A percentile compares a stretch with the other conserved stretches of the same genome.
Conservation (phyloP, 2,329 filamentous ascomycete genomes). For the Pseudocercospora eumusae region DNA sequence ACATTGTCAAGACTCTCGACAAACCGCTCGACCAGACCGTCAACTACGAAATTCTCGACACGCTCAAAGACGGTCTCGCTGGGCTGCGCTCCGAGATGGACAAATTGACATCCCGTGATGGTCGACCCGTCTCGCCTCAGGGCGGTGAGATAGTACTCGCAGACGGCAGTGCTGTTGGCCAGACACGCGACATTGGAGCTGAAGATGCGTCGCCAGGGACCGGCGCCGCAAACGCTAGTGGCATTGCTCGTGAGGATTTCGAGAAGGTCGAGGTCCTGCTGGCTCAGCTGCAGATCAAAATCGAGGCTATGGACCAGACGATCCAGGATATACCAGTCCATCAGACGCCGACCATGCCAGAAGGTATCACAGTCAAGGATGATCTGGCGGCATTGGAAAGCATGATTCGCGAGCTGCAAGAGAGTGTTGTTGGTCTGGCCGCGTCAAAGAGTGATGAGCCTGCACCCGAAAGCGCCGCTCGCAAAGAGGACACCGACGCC, state of each 20-base stretch:
- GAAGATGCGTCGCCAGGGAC: conserved; percentile 38
- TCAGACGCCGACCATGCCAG: conserved; percentile 40
- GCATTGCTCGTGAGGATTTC: conserved; percentile 69
- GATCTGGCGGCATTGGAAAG: conserved; percentile 55
- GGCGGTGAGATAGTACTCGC: conserved; percentile 61
- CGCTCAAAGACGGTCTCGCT: conserved; percentile 78
- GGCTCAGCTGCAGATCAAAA: conserved; percentile 77
- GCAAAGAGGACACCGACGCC: conserved; percentile 82
- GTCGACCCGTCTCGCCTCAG: conserved; percentile 45
- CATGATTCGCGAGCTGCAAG: conserved; percentile 59
- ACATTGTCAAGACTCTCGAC: conserved; percentile 72
- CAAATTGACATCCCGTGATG: conserved; percentile 63
- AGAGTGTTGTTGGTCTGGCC: conserved; percentile 57
- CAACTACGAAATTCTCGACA: conserved; percentile 86
- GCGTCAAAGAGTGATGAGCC: conserved; percentile 40
- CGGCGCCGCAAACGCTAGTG: conserved; percentile 33
- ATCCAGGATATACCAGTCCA: conserved; percentile 50
- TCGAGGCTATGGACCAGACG: conserved; percentile 70
- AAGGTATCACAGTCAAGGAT: conserved; percentile 49
- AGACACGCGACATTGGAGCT: conserved; percentile 45
- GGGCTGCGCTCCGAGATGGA: conserved; percentile 77
- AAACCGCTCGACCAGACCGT: conserved; percentile 80
- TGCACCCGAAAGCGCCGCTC: conserved; percentile 57
- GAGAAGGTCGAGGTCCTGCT: conserved; percentile 84
- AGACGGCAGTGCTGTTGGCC: conserved; percentile 51